Conservation (phyloP, 1,139 yeast genomes). For the Geotrichum australiense region DNA sequence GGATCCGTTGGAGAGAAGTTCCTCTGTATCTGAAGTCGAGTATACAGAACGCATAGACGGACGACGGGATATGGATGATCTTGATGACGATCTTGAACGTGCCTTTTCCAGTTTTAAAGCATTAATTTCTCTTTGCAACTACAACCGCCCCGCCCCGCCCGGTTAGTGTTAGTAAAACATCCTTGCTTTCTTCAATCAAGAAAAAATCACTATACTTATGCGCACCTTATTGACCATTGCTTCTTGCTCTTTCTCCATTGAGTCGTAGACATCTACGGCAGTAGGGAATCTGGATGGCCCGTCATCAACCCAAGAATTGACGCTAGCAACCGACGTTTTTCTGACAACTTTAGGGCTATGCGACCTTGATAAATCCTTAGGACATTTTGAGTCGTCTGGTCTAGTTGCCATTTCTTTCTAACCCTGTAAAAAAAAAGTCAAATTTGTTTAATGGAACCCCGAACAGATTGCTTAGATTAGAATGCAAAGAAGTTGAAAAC, state of each 20-base stretch:
- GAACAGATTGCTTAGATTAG: too few relatives aligned
- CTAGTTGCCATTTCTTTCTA: too few relatives aligned
- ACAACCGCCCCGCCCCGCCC: too few relatives aligned
- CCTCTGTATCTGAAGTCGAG: constrained; percentile 27
- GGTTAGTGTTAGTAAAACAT: neutral
- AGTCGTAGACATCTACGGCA: constrained; percentile 16
- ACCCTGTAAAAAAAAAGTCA: too few relatives aligned
- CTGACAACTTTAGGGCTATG: constrained; percentile 1
- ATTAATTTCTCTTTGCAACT: constrained; percentile 33
- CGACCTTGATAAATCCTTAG: constrained; percentile 3
- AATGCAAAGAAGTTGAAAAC: too few relatives aligned
- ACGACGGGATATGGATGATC: constrained; percentile 29
- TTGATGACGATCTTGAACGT: constrained; percentile 31
- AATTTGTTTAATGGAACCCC: too few relatives aligned
- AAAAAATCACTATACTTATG: neutral
- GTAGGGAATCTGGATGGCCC: constrained; percentile 17
- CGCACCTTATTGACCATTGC: constrained; percentile 33
- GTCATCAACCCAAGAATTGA: neutral
- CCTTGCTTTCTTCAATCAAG: neutral
- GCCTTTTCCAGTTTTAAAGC: constrained; percentile 27
- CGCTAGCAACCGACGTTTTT: constrained; percentile 1
- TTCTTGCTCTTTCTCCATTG: constrained; percentile 31
- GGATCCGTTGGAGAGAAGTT: constrained; percentile 12
- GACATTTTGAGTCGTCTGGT: neutral
- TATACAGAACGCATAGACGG: constrained; percentile 28